These are phyloP conservation scores for Carex arenaria DNA, from an alignment of 202 grass and related monocot species.

Conservation along the genomic window DNA sequence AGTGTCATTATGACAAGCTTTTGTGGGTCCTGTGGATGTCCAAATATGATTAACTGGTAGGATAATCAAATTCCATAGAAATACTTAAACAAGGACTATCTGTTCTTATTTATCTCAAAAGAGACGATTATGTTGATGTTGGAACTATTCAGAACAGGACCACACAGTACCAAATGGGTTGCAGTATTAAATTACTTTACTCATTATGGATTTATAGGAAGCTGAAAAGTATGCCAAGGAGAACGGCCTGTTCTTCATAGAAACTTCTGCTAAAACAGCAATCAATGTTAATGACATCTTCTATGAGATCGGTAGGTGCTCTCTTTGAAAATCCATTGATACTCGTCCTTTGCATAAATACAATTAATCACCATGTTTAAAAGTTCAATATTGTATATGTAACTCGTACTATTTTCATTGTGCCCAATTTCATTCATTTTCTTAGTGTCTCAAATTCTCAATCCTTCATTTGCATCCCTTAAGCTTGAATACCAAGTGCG, in stretches of 20 bases:
- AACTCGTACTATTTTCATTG: neutral
- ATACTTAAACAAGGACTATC: neutral
- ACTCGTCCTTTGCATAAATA: neutral
- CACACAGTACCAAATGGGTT: neutral
- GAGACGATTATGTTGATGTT: neutral
- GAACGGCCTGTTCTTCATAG: constrained; percentile 86
- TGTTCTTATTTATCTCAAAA: neutral
- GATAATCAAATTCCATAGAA: neutral
- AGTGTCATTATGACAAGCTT: neutral
- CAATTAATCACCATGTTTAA: neutral
- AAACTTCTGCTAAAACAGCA: constrained; percentile 87
- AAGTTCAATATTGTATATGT: neutral
- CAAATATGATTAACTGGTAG: neutral
- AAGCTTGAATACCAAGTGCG: neutral
- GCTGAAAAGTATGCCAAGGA: constrained; percentile 74
- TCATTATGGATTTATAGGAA: constrained; percentile 38
- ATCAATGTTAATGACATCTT: constrained; percentile 91
- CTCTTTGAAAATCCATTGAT: constrained; percentile 1
- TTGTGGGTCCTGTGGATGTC: neutral
- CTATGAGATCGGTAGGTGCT: constrained; percentile 75
- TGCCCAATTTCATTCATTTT: neutral
- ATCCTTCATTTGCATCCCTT: neutral
- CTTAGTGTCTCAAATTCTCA: neutral
- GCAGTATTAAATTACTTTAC: neutral
- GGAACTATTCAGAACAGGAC: neutral